These are phyloP conservation scores for Daedaleopsis nitida DNA, from an alignment of 768 basidiomycete genomes.

Conservation along the genomic window DNA sequence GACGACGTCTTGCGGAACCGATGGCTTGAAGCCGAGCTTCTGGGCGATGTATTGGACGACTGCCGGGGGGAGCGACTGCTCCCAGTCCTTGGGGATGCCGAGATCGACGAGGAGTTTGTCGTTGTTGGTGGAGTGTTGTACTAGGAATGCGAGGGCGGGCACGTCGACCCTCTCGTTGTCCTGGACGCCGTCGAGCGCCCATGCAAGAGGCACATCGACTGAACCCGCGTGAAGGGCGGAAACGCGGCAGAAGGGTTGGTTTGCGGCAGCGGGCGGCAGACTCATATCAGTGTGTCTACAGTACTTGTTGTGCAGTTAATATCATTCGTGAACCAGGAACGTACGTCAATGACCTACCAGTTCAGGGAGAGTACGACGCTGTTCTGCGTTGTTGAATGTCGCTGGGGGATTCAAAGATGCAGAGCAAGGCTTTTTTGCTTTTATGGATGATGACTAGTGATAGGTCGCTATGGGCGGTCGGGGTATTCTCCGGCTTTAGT, in stretches of 20 bases:
- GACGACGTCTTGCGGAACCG: conserved; percentile 33
- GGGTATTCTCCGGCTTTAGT: neutral
- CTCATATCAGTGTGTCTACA: conserved; percentile 2
- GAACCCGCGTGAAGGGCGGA: conserved; percentile 58
- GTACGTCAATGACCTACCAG: neutral
- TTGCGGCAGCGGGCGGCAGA: conserved; percentile 40
- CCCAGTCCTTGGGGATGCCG: conserved; percentile 49
- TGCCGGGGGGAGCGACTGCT: conserved; percentile 1
- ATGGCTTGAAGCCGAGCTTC: conserved; percentile 4
- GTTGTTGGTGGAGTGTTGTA: conserved; percentile 43
- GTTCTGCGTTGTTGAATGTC: neutral
- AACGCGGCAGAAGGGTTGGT: conserved; percentile 53
- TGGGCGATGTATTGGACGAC: neutral
- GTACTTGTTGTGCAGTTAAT: neutral
- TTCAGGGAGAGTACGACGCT: neutral
- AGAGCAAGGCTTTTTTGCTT: too few relatives aligned
- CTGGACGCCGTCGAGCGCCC: conserved; percentile 36
- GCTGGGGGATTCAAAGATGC: too few relatives aligned
- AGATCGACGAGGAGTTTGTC: conserved; percentile 49
- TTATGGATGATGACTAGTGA: too few relatives aligned
- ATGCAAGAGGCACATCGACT: conserved; percentile 41
- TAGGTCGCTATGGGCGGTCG: too few relatives aligned
- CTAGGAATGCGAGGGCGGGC: conserved; percentile 54
- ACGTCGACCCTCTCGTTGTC: conserved; percentile 29
- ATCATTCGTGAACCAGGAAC: neutral